Evolutionary conservation across 352 stramenopile species (phyloP).

Genomic region (Phytophthora hybrid): DNA sequence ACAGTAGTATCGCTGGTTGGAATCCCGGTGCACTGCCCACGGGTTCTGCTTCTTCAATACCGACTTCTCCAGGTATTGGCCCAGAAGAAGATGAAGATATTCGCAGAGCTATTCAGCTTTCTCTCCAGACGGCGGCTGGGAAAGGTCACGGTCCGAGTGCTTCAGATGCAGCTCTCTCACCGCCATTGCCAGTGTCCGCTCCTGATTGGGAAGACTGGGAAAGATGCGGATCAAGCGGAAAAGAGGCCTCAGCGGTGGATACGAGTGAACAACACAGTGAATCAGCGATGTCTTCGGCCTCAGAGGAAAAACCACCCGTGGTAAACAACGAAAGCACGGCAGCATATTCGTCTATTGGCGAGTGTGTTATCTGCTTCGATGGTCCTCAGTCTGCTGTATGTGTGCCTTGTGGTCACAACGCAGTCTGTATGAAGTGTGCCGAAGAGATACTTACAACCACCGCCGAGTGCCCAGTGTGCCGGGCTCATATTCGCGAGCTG

Average conservation of each 20-base stretch:
- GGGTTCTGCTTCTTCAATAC: slow-evolving; percentile 2
- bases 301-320: slow-evolving; percentile 30
- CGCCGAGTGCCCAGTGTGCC: slow-evolving; percentile 78
- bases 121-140: slow-evolving; percentile 43
- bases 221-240: slow-evolving; percentile 13
- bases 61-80: slow-evolving; percentile 18
- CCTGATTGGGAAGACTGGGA: slow-evolving; percentile 56
- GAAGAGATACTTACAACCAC: slow-evolving; percentile 69
- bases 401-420: slow-evolving; percentile 86
- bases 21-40: slow-evolving; percentile 6
- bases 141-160: slow-evolving; percentile 6
- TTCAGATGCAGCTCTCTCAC: slow-evolving; percentile 16
- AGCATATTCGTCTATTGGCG: slow-evolving; percentile 57
- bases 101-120: slow-evolving; percentile 63
- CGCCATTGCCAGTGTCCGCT: slow-evolving; percentile 47
- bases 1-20: slow-evolving; percentile 20
- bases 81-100: slow-evolving; percentile 64
- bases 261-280: slow-evolving; percentile 16
- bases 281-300: neutral
- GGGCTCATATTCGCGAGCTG: slow-evolving; percentile 69
- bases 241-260: slow-evolving; percentile 1
- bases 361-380: slow-evolving; percentile 87
- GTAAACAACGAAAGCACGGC: slow-evolving; percentile 50
- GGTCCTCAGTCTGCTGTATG: slow-evolving; percentile 76
- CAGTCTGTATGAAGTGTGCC: slow-evolving; percentile 81